Evolutionary conservation across 108 stramenopile species (phyloP).

Genomic region (Nitzschia sp.): DNA sequence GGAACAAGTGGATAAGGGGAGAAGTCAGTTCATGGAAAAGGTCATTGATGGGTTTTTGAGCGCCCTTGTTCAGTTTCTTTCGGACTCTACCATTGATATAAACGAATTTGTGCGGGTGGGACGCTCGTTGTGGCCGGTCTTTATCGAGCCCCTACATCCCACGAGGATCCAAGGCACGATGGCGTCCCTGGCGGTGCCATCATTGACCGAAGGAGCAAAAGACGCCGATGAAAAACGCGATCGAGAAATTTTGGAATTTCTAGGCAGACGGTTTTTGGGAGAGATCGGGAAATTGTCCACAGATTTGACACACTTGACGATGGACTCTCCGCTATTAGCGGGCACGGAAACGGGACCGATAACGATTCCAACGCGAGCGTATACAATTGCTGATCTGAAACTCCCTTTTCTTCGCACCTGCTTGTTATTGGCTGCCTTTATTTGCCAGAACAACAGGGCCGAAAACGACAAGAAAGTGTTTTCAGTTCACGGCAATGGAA

Average conservation of each 20-base stretch:
- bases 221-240: background rate
- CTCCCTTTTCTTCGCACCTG: conserved; percentile 57
- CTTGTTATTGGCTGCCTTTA: conserved; percentile 63
- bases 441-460: conserved; percentile 71
- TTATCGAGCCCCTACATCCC: conserved; percentile 40
- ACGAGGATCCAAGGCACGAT: conserved; percentile 7
- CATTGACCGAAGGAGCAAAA: no score
- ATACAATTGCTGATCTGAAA: conserved; percentile 14
- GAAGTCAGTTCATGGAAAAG: background rate
- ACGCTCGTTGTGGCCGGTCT: conserved; percentile 60
- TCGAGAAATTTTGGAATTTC: background rate
- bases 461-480: conserved; percentile 61
- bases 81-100: conserved; percentile 55
- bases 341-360: background rate
- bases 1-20: background rate
- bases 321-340: background rate
- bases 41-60: conserved; percentile 49
- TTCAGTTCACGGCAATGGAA: conserved; percentile 56
- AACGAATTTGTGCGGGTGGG: conserved; percentile 54
- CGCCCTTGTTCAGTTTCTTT: conserved; percentile 47
- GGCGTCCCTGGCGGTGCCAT: conserved; percentile 4
- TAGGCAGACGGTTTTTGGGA: background rate
- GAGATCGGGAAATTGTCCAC: background rate
- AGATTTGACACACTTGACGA: background rate
- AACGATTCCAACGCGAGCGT: background rate